These are phyloP conservation scores for Colletotrichum simmondsii DNA, from an alignment of 2,329 filamentous ascomycete genomes.

Conservation along the genomic window DNA sequence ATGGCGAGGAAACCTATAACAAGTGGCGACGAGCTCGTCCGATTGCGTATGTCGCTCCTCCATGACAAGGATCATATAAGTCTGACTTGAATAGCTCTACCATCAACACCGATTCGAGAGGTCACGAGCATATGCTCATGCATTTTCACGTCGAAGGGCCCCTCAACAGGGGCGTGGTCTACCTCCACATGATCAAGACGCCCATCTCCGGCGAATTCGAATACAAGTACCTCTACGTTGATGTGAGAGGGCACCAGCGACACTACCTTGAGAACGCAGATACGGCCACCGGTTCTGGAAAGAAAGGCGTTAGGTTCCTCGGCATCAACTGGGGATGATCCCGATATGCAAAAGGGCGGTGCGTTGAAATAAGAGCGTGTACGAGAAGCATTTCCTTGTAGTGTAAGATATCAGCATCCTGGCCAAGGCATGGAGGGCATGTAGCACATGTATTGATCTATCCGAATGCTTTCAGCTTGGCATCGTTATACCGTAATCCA, in stretches of 20 bases:
- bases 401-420: not conserved
- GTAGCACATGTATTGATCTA: not conserved
- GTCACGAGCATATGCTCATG: conserved; percentile 84
- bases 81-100: conserved; percentile 65
- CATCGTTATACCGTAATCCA: not conserved
- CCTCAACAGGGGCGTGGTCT: conserved; percentile 76
- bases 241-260: conserved; percentile 77
- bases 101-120: conserved; percentile 75
- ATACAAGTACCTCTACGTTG: conserved; percentile 84
- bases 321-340: conserved; percentile 68
- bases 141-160: conserved; percentile 90
- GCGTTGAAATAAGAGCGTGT: not conserved
- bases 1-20: conserved; percentile 83
- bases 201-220: conserved; percentile 74
- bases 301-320: conserved; percentile 66
- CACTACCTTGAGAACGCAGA: conserved; percentile 75
- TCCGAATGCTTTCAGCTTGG: no score
- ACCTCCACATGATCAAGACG: conserved; percentile 80
- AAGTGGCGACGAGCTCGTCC: conserved; percentile 80
- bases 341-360: not conserved
- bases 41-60: conserved; percentile 59
- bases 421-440: not conserved
- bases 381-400: not conserved
- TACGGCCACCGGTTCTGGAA: conserved; percentile 46
- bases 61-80: no score